A percentile compares a stretch with the other conserved stretches of the same genome.
phyloP scores from a whole-genome alignment of 108 stramenopile species.

The Nitzschia sp. region DNA sequence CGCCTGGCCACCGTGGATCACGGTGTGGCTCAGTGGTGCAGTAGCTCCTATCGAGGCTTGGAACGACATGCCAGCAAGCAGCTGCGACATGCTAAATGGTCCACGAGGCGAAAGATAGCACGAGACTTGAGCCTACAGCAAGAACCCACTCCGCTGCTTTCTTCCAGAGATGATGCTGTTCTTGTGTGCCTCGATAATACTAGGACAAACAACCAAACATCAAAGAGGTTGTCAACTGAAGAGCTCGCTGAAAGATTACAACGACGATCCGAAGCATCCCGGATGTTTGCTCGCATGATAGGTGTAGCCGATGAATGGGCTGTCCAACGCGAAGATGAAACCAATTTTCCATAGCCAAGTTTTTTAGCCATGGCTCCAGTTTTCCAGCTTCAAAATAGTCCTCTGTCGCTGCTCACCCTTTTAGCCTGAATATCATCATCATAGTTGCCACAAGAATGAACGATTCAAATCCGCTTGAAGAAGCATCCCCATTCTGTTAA shows the following conservation, averaged over 20 bases:
- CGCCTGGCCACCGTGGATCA: not conserved
- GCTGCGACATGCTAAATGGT: not conserved
- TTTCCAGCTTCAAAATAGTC: too few species aligned
- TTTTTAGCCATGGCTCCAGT: too few species aligned
- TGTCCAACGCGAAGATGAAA: too few species aligned
- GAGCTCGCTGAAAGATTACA: not conserved
- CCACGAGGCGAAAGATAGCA: not conserved
- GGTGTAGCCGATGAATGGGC: not conserved
- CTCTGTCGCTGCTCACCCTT: too few species aligned
- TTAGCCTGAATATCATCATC: too few species aligned
- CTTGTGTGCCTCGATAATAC: not conserved
- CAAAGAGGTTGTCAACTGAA: not conserved
- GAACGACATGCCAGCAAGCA: not conserved
- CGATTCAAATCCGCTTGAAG: too few species aligned
- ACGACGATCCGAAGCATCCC: not conserved
- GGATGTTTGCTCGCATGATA: not conserved
- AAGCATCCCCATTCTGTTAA: too few species aligned
- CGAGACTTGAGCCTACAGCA: not conserved
- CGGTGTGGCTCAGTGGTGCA: not conserved
- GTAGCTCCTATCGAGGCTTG: not conserved
- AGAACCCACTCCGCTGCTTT: not conserved
- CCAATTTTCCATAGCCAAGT: too few species aligned
- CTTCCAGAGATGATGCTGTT: too few species aligned
- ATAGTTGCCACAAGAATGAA: too few species aligned
- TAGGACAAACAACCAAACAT: not conserved